Percentiles rank a stretch among this genome's conserved stretches.
Evolutionary conservation across 805 yeast species (phyloP).

Genomic region (Metschnikowia noctiluminum): DNA sequence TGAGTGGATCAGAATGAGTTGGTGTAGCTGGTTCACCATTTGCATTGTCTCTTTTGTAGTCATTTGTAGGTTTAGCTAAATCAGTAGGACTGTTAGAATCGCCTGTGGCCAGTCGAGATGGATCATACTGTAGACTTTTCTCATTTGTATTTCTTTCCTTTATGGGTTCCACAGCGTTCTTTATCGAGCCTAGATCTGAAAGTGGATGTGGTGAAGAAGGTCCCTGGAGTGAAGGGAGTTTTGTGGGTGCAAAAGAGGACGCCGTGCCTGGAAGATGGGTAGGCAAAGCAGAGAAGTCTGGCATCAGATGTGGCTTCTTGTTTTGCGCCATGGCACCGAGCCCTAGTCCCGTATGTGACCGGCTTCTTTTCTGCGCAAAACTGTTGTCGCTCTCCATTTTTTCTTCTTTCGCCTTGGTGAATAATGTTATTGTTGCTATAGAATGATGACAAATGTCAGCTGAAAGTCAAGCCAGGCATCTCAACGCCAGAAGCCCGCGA

Average conservation of each 20-base stretch:
- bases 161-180: neutral
- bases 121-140: neutral
- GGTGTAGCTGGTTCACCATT: no score
- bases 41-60: neutral
- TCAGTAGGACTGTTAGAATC: neutral
- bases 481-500: neutral
- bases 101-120: neutral
- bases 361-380: neutral
- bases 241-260: conserved; percentile 2
- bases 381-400: neutral
- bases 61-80: neutral
- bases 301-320: neutral
- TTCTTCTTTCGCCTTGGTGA: neutral
- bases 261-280: conserved; percentile 35
- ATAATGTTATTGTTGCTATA: neutral
- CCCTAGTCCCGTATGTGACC: neutral
- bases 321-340: neutral
- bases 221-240: neutral
- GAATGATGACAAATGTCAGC: neutral
- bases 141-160: neutral
- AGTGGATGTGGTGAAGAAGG: neutral
- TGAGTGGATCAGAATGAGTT: no score
- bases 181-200: neutral
- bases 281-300: conserved; percentile 32
- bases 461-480: neutral